Conservation (phyloP, 2,329 filamentous ascomycete genomes). For the Nemania serpens region DNA sequence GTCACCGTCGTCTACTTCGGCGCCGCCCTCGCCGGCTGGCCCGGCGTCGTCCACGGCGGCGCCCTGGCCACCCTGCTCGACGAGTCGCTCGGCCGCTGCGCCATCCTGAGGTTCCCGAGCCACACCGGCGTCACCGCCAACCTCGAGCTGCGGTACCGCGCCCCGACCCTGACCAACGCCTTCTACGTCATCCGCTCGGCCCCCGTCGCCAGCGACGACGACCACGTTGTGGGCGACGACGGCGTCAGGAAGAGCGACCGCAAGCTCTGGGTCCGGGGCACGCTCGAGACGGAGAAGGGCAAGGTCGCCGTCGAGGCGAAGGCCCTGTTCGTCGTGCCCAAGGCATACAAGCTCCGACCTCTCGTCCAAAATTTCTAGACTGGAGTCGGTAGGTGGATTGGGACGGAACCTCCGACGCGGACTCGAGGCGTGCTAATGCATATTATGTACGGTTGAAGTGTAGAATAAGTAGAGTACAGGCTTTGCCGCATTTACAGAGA, state of each 20-base stretch:
- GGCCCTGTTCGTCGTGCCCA: conserved; percentile 63
- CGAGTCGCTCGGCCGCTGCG: conserved; percentile 70
- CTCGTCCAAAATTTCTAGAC: conserved; percentile 47
- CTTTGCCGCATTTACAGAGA: not conserved
- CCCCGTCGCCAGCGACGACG: conserved; percentile 44
- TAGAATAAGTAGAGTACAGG: conserved; percentile 6
- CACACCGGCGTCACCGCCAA: conserved; percentile 61
- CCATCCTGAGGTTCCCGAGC: conserved; percentile 52
- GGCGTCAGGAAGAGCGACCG: conserved; percentile 45
- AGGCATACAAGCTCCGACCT: conserved; percentile 48
- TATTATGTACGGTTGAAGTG: not conserved
- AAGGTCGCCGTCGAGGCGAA: conserved; percentile 62
- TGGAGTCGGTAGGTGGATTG: not conserved
- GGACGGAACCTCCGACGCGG: not conserved
- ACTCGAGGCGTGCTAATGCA: not conserved
- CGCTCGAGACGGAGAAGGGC: conserved; percentile 60
- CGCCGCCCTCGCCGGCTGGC: conserved; percentile 69
- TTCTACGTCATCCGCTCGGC: conserved; percentile 67
- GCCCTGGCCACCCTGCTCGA: conserved; percentile 70
- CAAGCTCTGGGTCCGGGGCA: conserved; percentile 59
- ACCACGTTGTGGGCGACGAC: conserved; percentile 32
- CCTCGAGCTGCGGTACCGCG: conserved; percentile 65
- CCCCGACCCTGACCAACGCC: conserved; percentile 60
- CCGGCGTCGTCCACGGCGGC: conserved; percentile 73
- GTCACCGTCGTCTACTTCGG: conserved; percentile 72